Evolutionary conservation across 176 grass and related monocot genomes (phyloP).

Genomic region (Aegilops sharonensis): DNA sequence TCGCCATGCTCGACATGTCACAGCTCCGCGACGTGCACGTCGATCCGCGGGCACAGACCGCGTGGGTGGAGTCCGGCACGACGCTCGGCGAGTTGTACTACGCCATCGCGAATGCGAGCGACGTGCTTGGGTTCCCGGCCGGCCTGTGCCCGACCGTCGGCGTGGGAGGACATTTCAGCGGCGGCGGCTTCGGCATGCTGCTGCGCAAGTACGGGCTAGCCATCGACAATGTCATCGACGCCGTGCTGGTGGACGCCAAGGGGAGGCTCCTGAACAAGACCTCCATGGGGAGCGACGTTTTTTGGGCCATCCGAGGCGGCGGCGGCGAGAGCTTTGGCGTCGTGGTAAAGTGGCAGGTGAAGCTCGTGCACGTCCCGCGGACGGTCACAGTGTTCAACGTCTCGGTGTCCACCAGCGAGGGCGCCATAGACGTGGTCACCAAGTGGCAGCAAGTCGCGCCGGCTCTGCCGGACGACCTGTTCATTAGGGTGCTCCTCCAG

Average conservation of each 20-base stretch:
- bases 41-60: too few relatives aligned
- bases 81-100: neutral
- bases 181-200: neutral
- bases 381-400: neutral
- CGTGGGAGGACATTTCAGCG: neutral
- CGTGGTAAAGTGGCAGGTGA: neutral
- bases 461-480: neutral
- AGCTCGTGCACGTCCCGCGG: neutral
- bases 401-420: neutral
- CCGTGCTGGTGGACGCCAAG: neutral
- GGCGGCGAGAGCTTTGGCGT: too few relatives aligned
- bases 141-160: neutral
- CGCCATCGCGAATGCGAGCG: neutral
- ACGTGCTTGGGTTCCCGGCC: neutral
- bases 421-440: neutral
- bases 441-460: neutral
- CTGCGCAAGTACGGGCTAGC: neutral
- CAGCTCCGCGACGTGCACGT: too few relatives aligned
- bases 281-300: neutral
- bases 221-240: neutral
- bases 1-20: too few relatives aligned
- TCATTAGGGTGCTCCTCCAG: neutral
- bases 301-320: too few relatives aligned
- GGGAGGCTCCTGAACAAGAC: neutral
- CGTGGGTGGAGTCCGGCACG: neutral